Evolutionary conservation across 1,284 basidiomycete genomes (phyloP), one percentile per base, ranked within the genome.

Genomic region (Volvariella volvacea): DNA sequence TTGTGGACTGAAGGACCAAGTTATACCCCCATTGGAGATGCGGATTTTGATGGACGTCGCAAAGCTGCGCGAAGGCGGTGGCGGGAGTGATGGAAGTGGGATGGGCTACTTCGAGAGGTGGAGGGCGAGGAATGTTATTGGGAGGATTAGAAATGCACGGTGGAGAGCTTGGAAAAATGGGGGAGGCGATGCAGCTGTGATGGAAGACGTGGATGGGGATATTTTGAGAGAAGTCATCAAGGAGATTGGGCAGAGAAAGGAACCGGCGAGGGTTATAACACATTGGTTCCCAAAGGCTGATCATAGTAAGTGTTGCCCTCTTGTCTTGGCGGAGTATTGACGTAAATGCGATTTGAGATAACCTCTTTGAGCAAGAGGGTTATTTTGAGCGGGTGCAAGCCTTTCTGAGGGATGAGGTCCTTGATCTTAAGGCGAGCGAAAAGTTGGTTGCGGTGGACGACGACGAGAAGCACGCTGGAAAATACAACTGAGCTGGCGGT

Each of bases 1-100:
- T 16, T 59, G 58, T 33, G 64, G 65, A 2, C 17, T 48, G 6
- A 15, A 33, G 7, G 66, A 68, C 44, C 45, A 47, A 12, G 58
- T 66, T 0, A 60, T 66, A 2, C 62, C 62, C 0, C 50, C 51
- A n/a, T 47, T 22, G 4, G 62, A 66, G 36, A 65, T 66, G 64
- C 36, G 47, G 20, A 48, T 40, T 12, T 42, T 68, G 10, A 63
- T 62, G 61, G 48, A 55, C 6, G 50, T 60, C 17, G 58, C 63
- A 8, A 19, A 36, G 17, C 43, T 34, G 15, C 45, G 56, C 8
- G 52, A 48, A n/a, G 30, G 44, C 12, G 25, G 25, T 6, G 25
- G 25, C 12, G 12, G 25, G 25, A 28, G 12, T 28, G 6, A 28
- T 28, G 25, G 28, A 19, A 33, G 39, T 32, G 12, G 4, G 41